Base-by-base conservation (phyloP, 2,329 filamentous ascomycete species). In the Claviceps digitariae region DNA sequence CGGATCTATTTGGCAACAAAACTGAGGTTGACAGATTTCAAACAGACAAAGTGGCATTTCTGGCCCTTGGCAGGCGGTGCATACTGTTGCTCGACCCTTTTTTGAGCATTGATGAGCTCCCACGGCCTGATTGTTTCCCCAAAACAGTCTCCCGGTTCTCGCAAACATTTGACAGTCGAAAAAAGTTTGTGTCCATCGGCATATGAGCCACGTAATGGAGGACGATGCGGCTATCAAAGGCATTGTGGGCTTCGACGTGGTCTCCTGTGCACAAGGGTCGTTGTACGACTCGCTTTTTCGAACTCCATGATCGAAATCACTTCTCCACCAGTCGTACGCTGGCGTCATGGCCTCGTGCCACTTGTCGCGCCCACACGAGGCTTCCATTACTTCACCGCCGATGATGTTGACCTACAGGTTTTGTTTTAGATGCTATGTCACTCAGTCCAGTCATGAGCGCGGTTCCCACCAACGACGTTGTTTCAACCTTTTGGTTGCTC, bases 81-180 rank as follows among this genome's bases (percentile, higher is more conserved):
- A 93, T 93, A 98, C 41, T 77, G 74, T 54, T 93, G 87, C 58
- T 84, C 89, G 84, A 95, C 93, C 57, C 90, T 82, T 54, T 87
- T 79, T 59, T 87, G 82, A 3, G 89, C 89, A 50, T 82, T 84
- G 57, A 77, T 83, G 54, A 93, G 84, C 68, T 97, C 93, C 57
- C 87, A 82, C 1, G 81, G 75, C 1, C 87, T 90, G 56, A 97
- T 94, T 0, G 84, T 83, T 48, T 91, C 83, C 23, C 93, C 91
- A 4, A 4, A 97, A 79, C 2, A 96, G 77, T 31, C 90, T 79
- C 60, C 84, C 87, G 1, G 91, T 89, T 9, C 90, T 84, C 5
- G 91, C 93, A 66, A 93, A 96, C 59, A 97, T 94, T 69, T 97
- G 91, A 62, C 90, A 91, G 66, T 97, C 91, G n/a, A 95, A 87